These are phyloP conservation scores for Verticillium isaacii DNA, from an alignment of 2,329 filamentous ascomycete genomes.

Conservation along the genomic window DNA sequence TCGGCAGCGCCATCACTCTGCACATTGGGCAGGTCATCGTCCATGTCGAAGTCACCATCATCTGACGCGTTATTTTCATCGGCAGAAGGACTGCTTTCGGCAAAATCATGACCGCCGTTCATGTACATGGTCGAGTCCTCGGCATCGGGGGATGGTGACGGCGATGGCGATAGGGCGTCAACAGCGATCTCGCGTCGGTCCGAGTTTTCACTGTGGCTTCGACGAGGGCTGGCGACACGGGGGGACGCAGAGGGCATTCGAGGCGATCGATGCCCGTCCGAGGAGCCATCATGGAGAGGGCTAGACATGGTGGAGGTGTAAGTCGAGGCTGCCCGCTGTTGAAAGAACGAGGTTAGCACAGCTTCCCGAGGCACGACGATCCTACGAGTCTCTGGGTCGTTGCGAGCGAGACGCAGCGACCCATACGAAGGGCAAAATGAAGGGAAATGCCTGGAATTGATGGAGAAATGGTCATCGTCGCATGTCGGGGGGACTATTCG, in stretches of 20 bases:
- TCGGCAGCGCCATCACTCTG: slow-evolving; percentile 43
- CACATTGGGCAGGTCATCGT: slow-evolving; percentile 32
- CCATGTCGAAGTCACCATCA: slow-evolving; percentile 74
- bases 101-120: slow-evolving; percentile 32
- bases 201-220: slow-evolving; percentile 72
- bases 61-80: slow-evolving; percentile 52
- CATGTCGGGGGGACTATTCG: slow-evolving; percentile 34
- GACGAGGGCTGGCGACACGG: slow-evolving; percentile 35
- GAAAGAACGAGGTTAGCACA: slow-evolving; percentile 28
- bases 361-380: slow-evolving; percentile 18
- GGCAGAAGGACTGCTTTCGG: slow-evolving; percentile 43
- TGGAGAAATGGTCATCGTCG: slow-evolving; percentile 35
- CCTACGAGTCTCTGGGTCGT: neutral
- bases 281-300: slow-evolving; percentile 55
- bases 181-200: slow-evolving; percentile 58
- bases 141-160: slow-evolving; percentile 35
- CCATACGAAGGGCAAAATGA: slow-evolving; percentile 13
- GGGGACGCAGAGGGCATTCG: slow-evolving; percentile 39
- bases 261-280: slow-evolving; percentile 62
- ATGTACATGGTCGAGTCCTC: slow-evolving; percentile 35
- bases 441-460: slow-evolving; percentile 15
- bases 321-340: slow-evolving; percentile 41
- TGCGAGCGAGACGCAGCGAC: slow-evolving; percentile 20
- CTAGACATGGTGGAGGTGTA: slow-evolving; percentile 56
- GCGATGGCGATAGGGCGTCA: slow-evolving; percentile 37